Evolutionary conservation across 306 rosid species (phyloP).

Genomic region (Quercus aquifolioides): DNA sequence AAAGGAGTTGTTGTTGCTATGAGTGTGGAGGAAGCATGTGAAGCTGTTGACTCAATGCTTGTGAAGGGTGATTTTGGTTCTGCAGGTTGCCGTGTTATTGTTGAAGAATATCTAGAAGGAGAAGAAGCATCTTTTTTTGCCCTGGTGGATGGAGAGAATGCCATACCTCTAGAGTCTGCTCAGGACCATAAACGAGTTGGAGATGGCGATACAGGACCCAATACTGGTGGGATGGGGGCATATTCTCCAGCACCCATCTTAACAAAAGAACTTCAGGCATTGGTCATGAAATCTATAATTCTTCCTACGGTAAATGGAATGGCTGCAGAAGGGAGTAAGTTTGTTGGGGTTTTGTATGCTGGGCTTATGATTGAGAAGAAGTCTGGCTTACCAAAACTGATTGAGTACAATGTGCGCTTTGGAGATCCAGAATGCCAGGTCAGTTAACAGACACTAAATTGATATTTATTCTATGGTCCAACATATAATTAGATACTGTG

Average conservation of each 20-base stretch:
- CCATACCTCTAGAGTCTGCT: constrained; percentile 92
- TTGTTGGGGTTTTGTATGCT: constrained; percentile 90
- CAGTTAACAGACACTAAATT: constrained; percentile 23
- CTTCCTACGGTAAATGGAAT: constrained; percentile 92
- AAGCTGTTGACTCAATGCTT: constrained; percentile 94
- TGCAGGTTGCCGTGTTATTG: constrained; percentile 75
- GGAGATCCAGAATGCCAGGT: constrained; percentile 99
- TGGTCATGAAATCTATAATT: constrained; percentile 84
- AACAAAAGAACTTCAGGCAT: constrained; percentile 71
- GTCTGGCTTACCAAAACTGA: constrained; percentile 89
- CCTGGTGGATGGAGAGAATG: constrained; percentile 91
- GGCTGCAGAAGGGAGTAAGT: constrained; percentile 85
- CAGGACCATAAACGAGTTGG: constrained; percentile 98
- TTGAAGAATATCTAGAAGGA: constrained; percentile 94
- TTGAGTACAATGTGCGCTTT: constrained; percentile 93
- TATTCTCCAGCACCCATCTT: constrained; percentile 89
- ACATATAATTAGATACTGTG: background rate
- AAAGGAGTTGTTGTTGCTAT: constrained; percentile 90
- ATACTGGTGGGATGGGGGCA: constrained; percentile 99
- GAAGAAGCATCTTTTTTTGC: constrained; percentile 96
- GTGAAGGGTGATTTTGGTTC: constrained; percentile 82
- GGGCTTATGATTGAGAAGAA: constrained; percentile 97
- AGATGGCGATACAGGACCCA: constrained; percentile 92
- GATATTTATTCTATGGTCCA: background rate
- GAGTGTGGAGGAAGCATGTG: constrained; percentile 73